These are phyloP conservation scores for Cadophora malorum DNA, from an alignment of 2,329 filamentous ascomycete species.

Conservation along the genomic window DNA sequence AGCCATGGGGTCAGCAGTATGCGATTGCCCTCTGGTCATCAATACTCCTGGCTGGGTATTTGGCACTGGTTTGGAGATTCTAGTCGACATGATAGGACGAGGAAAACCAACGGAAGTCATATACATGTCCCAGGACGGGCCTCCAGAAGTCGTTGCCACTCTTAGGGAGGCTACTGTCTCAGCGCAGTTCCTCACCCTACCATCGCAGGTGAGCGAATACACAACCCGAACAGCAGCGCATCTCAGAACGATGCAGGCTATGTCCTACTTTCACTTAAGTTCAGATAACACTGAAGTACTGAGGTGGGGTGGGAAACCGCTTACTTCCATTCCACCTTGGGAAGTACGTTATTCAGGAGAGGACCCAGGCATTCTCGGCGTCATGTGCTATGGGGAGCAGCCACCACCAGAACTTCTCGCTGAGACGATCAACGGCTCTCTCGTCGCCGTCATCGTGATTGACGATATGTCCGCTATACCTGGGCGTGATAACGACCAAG, in stretches of 20 bases:
- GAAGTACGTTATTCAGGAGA: conserved; percentile 63
- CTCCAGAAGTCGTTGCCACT: conserved; percentile 60
- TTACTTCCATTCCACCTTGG: conserved; percentile 65
- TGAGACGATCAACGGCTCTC: conserved; percentile 72
- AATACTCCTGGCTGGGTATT: conserved; percentile 80
- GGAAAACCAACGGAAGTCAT: conserved; percentile 66
- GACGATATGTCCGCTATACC: conserved; percentile 60
- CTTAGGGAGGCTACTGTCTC: conserved; percentile 52
- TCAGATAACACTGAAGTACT: conserved; percentile 31
- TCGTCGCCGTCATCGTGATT: conserved; percentile 69
- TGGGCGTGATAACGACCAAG: conserved; percentile 35
- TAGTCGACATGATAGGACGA: conserved; percentile 61
- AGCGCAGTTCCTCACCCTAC: conserved; percentile 57
- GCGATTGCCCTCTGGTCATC: conserved; percentile 65
- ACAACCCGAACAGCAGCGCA: conserved; percentile 67
- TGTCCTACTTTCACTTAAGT: conserved; percentile 75
- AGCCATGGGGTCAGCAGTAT: conserved; percentile 48
- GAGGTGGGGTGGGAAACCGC: conserved; percentile 58
- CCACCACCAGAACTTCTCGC: conserved; percentile 62
- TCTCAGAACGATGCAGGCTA: conserved; percentile 75
- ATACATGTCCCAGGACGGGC: conserved; percentile 71
- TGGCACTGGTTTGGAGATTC: conserved; percentile 70
- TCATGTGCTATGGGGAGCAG: conserved; percentile 72
- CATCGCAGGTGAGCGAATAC: conserved; percentile 64
- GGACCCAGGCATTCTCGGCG: conserved; percentile 62